Evolutionary conservation across 352 stramenopile genomes (phyloP).

Genomic region (Pythium vanterpoolii): DNA sequence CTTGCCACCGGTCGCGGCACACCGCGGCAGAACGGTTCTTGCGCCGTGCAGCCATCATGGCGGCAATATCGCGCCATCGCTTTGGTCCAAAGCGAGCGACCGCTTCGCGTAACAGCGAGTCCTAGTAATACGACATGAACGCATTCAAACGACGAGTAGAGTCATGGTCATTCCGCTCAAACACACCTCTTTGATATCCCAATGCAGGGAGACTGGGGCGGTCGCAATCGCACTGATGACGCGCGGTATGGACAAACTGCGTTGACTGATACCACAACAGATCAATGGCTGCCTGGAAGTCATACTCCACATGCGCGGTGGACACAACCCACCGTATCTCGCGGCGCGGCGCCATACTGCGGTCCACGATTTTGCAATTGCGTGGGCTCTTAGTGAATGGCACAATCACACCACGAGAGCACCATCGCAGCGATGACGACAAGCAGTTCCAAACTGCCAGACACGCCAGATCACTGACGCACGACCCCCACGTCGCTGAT

Average conservation of each 20-base stretch:
- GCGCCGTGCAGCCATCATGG: constrained; percentile 12
- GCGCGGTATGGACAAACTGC: background rate
- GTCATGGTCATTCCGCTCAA: background rate
- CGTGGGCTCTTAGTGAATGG: background rate
- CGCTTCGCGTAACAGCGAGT: constrained; percentile 8
- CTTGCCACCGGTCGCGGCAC: constrained; percentile 37
- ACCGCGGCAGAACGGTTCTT: constrained; percentile 1
- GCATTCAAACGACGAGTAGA: background rate
- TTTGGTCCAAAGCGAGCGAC: constrained; percentile 7
- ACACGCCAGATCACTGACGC: background rate
- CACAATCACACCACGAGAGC: background rate
- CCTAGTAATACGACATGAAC: background rate
- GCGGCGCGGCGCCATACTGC: no score
- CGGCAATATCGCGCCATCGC: constrained; percentile 8
- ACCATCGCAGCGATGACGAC: background rate
- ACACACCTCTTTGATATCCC: background rate
- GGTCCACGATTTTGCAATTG: no score
- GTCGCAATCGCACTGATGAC: background rate
- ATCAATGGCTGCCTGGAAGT: background rate
- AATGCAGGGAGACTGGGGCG: background rate
- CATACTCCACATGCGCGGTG: no score
- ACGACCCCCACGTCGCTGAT: background rate
- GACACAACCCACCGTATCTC: no score
- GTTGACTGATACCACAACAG: background rate
- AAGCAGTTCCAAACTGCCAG: background rate